Base-by-base conservation (phyloP, 148 eudicot species). In the Cornus suecica region DNA sequence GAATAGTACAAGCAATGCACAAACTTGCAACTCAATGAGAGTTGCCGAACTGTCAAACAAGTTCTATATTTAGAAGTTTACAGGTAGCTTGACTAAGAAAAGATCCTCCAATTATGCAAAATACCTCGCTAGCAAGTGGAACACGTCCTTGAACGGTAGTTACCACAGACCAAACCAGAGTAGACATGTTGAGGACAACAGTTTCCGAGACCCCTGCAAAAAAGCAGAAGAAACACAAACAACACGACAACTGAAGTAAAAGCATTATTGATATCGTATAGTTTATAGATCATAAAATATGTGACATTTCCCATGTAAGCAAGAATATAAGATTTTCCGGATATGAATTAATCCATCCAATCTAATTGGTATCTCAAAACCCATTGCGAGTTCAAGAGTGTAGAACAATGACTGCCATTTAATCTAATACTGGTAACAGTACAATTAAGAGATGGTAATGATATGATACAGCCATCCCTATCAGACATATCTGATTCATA, bases 81-180 rank as follows among this genome's bases (percentile, higher is more conserved):
- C 34, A 42, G 54, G 54, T 16, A 73, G 66, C 31, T 32, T 37
- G 48, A 54, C 18, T 27, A 26, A 48, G 20, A 45, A 28, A 31
- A 42, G 76, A 74, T 64, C 60, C 13, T 20, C 26, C 18, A 24
- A 64, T n/a, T 20, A 18, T 58, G 62, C 41, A 25, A 54, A 77
- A 32, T 84, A 96, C 99, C 99, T 96, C 99, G 76, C 98, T 91
- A 69, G 94, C 99, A 83, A 96, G 86, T 54, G 99, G 93, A 81
- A 86, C 93, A 71, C 98, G 98, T 45, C 99, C 98, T 84, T 91
- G 80, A 64, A 96, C 93, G 78, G 88, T 87, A 61, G 98, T 96
- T 48, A 96, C 97, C 73, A 89, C 84, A n/a, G 99, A 96, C 99
- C 99, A 96, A 68, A 80, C 77, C 79, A 96, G 87, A 18, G 98